Evolutionary conservation across 1,284 basidiomycete species (phyloP).

Genomic region (Schizophyllum commune): DNA sequence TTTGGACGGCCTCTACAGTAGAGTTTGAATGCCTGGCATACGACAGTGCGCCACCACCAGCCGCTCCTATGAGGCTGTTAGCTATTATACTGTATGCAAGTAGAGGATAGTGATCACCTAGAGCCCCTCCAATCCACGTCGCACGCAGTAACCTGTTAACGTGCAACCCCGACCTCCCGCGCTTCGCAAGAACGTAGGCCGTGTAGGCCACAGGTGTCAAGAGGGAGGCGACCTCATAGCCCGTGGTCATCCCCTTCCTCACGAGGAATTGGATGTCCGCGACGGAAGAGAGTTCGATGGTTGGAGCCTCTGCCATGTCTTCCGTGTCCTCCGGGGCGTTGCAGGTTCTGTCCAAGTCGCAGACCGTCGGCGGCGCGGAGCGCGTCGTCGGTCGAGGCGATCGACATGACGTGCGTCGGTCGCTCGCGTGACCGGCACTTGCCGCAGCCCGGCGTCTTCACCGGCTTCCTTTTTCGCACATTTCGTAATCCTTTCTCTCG

Average conservation of each 20-base stretch:
- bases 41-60: conserved; percentile 1
- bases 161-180: conserved; percentile 44
- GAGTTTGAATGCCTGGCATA: not conserved
- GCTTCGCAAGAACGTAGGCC: conserved; percentile 42
- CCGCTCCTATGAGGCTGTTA: not conserved
- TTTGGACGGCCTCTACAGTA: not conserved
- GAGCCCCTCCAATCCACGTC: conserved; percentile 59
- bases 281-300: not conserved
- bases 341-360: not conserved
- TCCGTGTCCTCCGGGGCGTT: not conserved
- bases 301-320: not conserved
- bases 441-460: not conserved
- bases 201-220: conserved; percentile 52
- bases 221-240: conserved; percentile 58
- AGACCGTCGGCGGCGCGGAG: not conserved
- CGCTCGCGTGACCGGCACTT: too few relatives aligned
- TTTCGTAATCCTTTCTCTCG: not conserved
- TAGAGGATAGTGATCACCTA: conserved; percentile 27
- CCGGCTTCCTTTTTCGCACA: not conserved
- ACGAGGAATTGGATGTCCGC: conserved; percentile 44
- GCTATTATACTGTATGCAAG: not conserved
- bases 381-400: not conserved
- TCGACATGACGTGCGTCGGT: too few relatives aligned
- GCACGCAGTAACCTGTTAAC: conserved; percentile 56
- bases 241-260: conserved; percentile 52